A percentile compares a stretch with the other conserved stretches of the same genome.
These are phyloP conservation scores for Penicillium sp. DNA, from an alignment of 2,329 filamentous ascomycete genomes.

Conservation along the genomic window DNA sequence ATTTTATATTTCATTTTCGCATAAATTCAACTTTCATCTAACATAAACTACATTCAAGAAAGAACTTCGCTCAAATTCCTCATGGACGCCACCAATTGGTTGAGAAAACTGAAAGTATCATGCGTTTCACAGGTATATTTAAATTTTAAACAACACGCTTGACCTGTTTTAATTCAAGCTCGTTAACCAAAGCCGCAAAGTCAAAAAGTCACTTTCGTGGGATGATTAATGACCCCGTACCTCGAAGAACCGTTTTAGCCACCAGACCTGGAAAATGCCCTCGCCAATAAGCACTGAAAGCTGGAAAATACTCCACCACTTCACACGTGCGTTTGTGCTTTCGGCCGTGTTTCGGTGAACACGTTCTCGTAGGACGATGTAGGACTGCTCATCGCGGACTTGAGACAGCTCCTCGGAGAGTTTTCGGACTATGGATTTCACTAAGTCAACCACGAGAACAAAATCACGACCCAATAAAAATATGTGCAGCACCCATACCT, in stretches of 20 bases:
- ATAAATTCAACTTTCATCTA: background rate
- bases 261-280: conserved; percentile 98
- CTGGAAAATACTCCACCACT: conserved; percentile 99
- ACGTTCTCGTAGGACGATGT: conserved; percentile 91
- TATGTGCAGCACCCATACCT: conserved; percentile 51
- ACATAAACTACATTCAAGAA: conserved; percentile 8
- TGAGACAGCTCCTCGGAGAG: conserved; percentile 82
- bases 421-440: conserved; percentile 59
- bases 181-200: background rate
- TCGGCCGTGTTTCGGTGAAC: conserved; percentile 98
- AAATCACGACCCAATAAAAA: background rate
- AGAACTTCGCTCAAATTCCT: background rate
- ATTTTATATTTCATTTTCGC: background rate
- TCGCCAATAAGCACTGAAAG: conserved; percentile 82
- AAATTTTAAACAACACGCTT: conserved; percentile 47
- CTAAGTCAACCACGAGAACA: conserved; percentile 3
- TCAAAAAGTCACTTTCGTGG: background rate
- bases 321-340: conserved; percentile 94
- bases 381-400: conserved; percentile 96
- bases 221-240: conserved; percentile 34
- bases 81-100: conserved; percentile 1
- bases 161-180: conserved; percentile 30
- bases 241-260: conserved; percentile 98
- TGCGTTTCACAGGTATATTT: background rate
- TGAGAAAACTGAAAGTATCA: conserved; percentile 2